Evolutionary conservation across 257 asterid species (phyloP), one percentile per base, ranked within the genome.

Genomic region (Solanum ossicruentum): DNA sequence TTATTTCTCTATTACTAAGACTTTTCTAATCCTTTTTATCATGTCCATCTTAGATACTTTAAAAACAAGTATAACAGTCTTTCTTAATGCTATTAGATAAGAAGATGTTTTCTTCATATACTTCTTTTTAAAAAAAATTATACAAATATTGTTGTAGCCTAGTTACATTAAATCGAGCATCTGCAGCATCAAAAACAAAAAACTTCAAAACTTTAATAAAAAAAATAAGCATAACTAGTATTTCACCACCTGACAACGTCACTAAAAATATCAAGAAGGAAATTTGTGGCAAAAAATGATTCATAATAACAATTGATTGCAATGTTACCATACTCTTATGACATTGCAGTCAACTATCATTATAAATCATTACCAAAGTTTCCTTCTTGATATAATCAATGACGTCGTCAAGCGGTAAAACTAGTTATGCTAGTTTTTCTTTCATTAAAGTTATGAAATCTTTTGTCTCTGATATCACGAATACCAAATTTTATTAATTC

Each of bases 381-480:
- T 89, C 56, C 49, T 87, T 49, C 90, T 88, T 43, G 91, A 90
- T 61, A 85, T 88, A 32, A 5, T 90, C 45, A 82, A 88, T 58
- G 70, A 69, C 18, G 69, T 90, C 52, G 86, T 88, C 51, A 86
- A 61, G 83, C 71, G 20, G 70, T 90, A 49, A 86, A 41, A 51
- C 49, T 71, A 12, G 57, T 57, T 89, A 61, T 52, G 66, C 67
- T 73, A 66, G 84, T 63, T 36, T 80, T 79, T 79, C 89, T 4
- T 81, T 86, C n/a, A 86, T 88, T 55, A 84, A 89, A 70, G 84
- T 3, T 86, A 86, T 88, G 58, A 71, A 86, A 83, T 83, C 8
- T 16, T 90, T 85, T 66, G 70, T 90, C 21, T 80, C 86, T 5
- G 90, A 87, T 55, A 81, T 85, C 5, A 87, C 80, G 13, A 72